Evolutionary conservation across 257 asterid genomes (phyloP), one percentile per base, ranked within the genome.

Genomic region (Perilla frutescens): DNA sequence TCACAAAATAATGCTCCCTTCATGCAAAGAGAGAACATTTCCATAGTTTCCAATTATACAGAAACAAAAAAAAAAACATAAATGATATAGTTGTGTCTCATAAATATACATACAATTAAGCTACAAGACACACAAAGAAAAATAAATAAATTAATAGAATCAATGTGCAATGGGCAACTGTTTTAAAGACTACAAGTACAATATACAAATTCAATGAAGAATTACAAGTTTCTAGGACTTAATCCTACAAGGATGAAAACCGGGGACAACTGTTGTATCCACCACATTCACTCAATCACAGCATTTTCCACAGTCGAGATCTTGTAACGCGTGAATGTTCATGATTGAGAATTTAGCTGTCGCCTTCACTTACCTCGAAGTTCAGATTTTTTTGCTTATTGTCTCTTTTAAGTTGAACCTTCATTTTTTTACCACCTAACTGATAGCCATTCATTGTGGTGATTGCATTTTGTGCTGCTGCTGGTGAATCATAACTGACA

Each of bases 361-460:
- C 70, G 29, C 78, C 78, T 53, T 36, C 60, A 36, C 70, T 81
- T 80, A 80, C 78, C 85, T 74, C 60, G 10, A 76, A 61, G 59
- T 84, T 88, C 78, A 63, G 77, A 37, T 80, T 81, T 60, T 59
- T 86, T 71, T 83, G 83, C 77, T 89, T 86, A 72, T 87, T 76
- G 66, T 90, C 97, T 76, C 96, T 79, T 81, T 95, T 95, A 39
- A 92, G 96, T 81, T 92, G 98, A 71, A 95, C 99, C 89, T 92
- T 95, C 91, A 95, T 77, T 79, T 89, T 95, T 76, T 92, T 95
- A 76, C 97, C 91, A 70, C 89, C 98, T 84, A 95, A 84, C 44
- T 83, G 96, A 78, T 72, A 86, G 64, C 99, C 99, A 50, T 95
- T 89, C 99, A 95, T 95, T 84, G 66, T 76, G 78, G 55, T 80